A percentile compares a stretch with the other conserved stretches of the same genome.
phyloP scores from a whole-genome alignment of 2,329 filamentous ascomycete genomes.

The Claviceps sp. region DNA sequence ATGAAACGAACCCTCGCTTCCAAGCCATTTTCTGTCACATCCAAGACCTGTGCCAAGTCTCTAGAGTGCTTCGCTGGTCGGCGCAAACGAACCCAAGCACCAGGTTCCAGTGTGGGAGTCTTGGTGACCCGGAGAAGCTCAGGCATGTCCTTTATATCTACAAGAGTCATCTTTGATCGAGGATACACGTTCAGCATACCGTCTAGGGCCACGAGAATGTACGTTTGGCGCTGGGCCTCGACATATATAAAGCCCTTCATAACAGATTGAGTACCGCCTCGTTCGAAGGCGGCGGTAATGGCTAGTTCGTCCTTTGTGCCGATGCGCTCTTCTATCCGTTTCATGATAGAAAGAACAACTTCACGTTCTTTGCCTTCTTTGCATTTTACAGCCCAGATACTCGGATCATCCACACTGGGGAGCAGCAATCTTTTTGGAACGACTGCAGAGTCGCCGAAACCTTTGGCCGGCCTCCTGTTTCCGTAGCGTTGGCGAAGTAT shows the following conservation, averaged over 20 bases:
- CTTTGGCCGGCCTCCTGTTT: slow-evolving; percentile 53
- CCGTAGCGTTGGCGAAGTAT: slow-evolving; percentile 80
- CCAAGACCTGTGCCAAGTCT: slow-evolving; percentile 83
- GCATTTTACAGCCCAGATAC: slow-evolving; percentile 88
- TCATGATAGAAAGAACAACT: slow-evolving; percentile 76
- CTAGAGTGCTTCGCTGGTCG: slow-evolving; percentile 69
- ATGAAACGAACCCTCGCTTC: slow-evolving; percentile 81
- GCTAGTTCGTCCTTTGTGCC: slow-evolving; percentile 68
- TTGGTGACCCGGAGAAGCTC: slow-evolving; percentile 86
- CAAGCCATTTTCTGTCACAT: slow-evolving; percentile 84
- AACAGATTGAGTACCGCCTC: slow-evolving; percentile 58
- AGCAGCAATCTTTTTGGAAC: slow-evolving; percentile 78
- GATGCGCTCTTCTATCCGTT: slow-evolving; percentile 68
- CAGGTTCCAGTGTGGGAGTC: slow-evolving; percentile 69
- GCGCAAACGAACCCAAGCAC: slow-evolving; percentile 83
- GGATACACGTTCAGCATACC: slow-evolving; percentile 84
- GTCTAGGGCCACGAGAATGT: slow-evolving; percentile 72
- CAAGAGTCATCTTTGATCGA: slow-evolving; percentile 70
- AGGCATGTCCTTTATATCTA: slow-evolving; percentile 95
- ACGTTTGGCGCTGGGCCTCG: slow-evolving; percentile 75
- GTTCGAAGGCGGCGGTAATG: slow-evolving; percentile 86
- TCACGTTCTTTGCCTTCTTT: slow-evolving; percentile 94
- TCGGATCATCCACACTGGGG: slow-evolving; percentile 87
- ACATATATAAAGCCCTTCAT: slow-evolving; percentile 96
- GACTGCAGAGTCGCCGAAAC: slow-evolving; percentile 56